Evolutionary conservation across 352 stramenopile species (phyloP).

Genomic region (Pythium sukuiense): DNA sequence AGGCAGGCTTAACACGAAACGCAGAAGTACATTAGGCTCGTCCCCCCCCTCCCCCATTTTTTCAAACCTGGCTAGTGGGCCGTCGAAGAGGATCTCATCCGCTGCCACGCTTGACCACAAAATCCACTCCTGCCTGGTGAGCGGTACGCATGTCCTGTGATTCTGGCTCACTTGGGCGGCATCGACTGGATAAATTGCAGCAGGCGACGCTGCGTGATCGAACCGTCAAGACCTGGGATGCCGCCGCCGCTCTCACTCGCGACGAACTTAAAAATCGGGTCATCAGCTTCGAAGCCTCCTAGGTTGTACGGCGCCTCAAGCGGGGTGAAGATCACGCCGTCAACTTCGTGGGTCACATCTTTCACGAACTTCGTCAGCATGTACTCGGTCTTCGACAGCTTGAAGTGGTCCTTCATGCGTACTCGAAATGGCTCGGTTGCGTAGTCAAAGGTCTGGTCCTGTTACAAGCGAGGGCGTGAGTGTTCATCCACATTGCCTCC

Average conservation of each 20-base stretch:
- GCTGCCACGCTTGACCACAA: slow-evolving; percentile 6
- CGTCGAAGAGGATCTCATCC: neutral
- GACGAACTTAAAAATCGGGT: slow-evolving; percentile 89
- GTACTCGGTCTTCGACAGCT: slow-evolving; percentile 84
- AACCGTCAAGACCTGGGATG: slow-evolving; percentile 80
- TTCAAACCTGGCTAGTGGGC: slow-evolving; percentile 1
- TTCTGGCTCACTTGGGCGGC: slow-evolving; percentile 43
- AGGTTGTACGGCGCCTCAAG: slow-evolving; percentile 85
- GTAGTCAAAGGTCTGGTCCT: slow-evolving; percentile 83
- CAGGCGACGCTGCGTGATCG: slow-evolving; percentile 73
- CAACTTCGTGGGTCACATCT: slow-evolving; percentile 84
- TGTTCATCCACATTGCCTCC: neutral
- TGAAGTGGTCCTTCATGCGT: slow-evolving; percentile 90
- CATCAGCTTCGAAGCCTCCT: slow-evolving; percentile 79
- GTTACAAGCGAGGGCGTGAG: neutral
- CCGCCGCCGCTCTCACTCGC: slow-evolving; percentile 72
- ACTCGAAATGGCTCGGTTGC: slow-evolving; percentile 82
- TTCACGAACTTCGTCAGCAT: slow-evolving; percentile 86
- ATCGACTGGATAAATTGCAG: slow-evolving; percentile 83
- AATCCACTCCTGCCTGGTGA: slow-evolving; percentile 23
- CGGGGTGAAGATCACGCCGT: slow-evolving; percentile 86
- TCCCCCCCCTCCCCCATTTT: slow-evolving; percentile 11
- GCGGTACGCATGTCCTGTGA: neutral
- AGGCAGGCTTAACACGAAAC: slow-evolving; percentile 10
- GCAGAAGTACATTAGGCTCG: slow-evolving; percentile 25